Evolutionary conservation across 176 grass and related monocot genomes (phyloP).

Genomic region (Carex myosuroides): DNA sequence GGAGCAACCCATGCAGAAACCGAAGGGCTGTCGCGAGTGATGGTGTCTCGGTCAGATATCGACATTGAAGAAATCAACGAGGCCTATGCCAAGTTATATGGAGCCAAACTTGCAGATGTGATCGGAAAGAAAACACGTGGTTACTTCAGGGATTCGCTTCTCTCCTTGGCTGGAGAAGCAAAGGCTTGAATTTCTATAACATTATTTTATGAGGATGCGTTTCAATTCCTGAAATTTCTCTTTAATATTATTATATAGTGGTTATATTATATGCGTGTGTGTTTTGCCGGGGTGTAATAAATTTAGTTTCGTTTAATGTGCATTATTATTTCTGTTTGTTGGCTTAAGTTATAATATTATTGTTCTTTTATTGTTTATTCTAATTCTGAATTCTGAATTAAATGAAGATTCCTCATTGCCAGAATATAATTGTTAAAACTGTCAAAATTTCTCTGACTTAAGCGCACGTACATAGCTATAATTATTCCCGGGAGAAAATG

Average conservation of each 20-base stretch:
- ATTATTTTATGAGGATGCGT: background rate
- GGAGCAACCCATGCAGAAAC: constrained; percentile 40
- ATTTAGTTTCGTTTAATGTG: background rate
- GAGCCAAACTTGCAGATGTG: constrained; percentile 51
- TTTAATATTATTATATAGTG: background rate
- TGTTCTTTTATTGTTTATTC: background rate
- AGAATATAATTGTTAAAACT: no score
- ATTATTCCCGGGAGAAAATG: no score
- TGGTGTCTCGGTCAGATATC: constrained; percentile 61
- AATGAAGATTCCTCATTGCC: no score
- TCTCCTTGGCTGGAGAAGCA: constrained; percentile 50
- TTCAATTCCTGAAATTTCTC: background rate
- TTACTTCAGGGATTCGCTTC: constrained; percentile 63
- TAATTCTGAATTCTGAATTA: background rate
- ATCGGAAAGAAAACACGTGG: constrained; percentile 55
- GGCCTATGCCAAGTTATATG: constrained; percentile 42
- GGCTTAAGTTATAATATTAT: background rate
- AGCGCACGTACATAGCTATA: no score
- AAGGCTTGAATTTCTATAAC: constrained; percentile 4
- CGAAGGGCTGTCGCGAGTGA: constrained; percentile 57
- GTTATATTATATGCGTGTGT: background rate
- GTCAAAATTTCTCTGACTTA: no score
- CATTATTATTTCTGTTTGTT: background rate
- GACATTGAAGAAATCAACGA: constrained; percentile 61
- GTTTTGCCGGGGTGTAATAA: background rate